Evolutionary conservation across 2,329 filamentous ascomycete species (phyloP), one percentile per base, ranked within the genome.

Genomic region (Aureobasidium melanogenum): DNA sequence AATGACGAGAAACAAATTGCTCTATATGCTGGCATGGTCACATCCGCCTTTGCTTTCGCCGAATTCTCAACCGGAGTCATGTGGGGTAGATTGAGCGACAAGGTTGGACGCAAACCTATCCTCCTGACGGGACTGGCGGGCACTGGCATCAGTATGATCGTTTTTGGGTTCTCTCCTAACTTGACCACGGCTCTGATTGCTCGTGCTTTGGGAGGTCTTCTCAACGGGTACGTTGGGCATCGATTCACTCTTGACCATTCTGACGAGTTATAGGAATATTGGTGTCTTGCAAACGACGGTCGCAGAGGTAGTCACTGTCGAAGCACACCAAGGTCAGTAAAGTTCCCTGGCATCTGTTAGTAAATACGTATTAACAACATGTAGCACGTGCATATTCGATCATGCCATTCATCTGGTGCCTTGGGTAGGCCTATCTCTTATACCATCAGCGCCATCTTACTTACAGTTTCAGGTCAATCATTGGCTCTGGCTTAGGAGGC

Each of bases 361-460:
- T 6, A 24, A 64, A 51, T 30, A 38, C 32, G 5, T 5, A 38
- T 57, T 67, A 39, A 66, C 51, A 26, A 15, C 30, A 9, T 47
- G 62, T 64, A 91, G 88, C 92, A 67, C 89, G 90, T 68, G 94
- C 93, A 54, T 99, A 96, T 76, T 91, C 93, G 14, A 92, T 97
- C 67, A 97, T 99, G 91, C 94, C 94, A 7, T 91, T 96, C 72
- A 90, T 97, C 28, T 99, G 94, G 94, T 97, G 92, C 72, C 82
- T 99, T 70, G 94, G 94, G 80, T 90, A 79, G 76, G 72, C 68
- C 80, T 76, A 50, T 26, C 64, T 52, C n/a, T 41, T 2, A 17
- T 19, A 8, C 34, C 32, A 34, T 34, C 30, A 14, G 5, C 17
- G 28, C 28, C 34, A 30, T 34, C 34, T 26, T 32, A 28, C 67